These are phyloP conservation scores for Candida morakotiae DNA, from an alignment of 805 yeast genomes.

Conservation along the genomic window DNA sequence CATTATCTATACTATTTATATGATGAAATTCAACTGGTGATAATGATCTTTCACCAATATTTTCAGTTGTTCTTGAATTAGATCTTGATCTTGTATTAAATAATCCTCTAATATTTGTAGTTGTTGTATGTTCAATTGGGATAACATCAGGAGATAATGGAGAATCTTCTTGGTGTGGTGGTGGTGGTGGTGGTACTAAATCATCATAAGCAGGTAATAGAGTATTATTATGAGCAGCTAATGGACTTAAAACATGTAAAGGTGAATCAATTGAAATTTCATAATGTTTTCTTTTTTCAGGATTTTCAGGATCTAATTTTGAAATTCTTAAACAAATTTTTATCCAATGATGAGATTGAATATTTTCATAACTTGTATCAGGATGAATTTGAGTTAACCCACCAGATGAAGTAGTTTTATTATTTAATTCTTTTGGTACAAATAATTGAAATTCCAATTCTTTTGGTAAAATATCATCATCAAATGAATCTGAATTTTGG, in stretches of 20 bases:
- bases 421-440: conserved; percentile 67
- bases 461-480: conserved; percentile 59
- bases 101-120: background rate
- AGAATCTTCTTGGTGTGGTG: conserved; percentile 2
- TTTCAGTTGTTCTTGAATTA: background rate
- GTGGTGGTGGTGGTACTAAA: conserved; percentile 9
- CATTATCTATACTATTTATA: conserved; percentile 23
- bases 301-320: conserved; percentile 49
- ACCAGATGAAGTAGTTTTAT: conserved; percentile 42
- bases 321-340: conserved; percentile 83
- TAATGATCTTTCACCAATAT: background rate
- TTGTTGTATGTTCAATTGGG: conserved; percentile 38
- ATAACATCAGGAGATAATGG: conserved; percentile 54
- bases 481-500: conserved; percentile 13
- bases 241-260: conserved; percentile 70
- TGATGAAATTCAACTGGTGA: conserved; percentile 20
- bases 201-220: conserved; percentile 66
- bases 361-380: conserved; percentile 73
- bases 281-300: conserved; percentile 75
- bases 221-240: conserved; percentile 79
- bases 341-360: conserved; percentile 94
- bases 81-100: conserved; percentile 4
- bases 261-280: conserved; percentile 96
- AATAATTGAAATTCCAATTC: conserved; percentile 85
- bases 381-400: conserved; percentile 77